Conservation (phyloP, 495 filamentous ascomycete genomes). For the Daldinia bambusicola region DNA sequence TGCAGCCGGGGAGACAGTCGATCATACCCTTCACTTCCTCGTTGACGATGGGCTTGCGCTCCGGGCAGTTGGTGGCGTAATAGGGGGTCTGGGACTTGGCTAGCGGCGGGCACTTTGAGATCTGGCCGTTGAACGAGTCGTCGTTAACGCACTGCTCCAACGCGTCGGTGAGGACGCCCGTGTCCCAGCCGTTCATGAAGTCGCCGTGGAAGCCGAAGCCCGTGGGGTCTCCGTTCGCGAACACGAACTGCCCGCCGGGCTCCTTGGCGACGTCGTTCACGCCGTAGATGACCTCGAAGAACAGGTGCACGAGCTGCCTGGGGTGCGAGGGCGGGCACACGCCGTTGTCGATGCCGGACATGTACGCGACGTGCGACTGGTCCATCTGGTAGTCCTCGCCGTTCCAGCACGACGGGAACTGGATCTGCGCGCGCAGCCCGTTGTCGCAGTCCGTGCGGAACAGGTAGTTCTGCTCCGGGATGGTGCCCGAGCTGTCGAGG, state of each 20-base stretch:
- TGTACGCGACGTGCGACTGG: conserved; percentile 65
- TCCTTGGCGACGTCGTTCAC: conserved; percentile 60
- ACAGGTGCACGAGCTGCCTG: conserved; percentile 65
- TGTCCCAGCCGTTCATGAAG: conserved; percentile 78
- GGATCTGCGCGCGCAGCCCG: conserved; percentile 65
- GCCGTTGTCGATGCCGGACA: conserved; percentile 60
- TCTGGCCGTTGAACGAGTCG: conserved; percentile 57
- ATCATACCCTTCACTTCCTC: conserved; percentile 51
- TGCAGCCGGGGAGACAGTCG: conserved; percentile 61
- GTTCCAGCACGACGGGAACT: conserved; percentile 64
- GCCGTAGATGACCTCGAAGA: conserved; percentile 73
- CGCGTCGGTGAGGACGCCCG: conserved; percentile 65
- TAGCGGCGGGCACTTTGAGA: conserved; percentile 63
- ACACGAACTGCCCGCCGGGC: conserved; percentile 67
- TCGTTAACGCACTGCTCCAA: conserved; percentile 64
- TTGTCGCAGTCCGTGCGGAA: conserved; percentile 59
- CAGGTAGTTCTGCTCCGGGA: conserved; percentile 65
- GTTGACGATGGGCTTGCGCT: conserved; percentile 44
- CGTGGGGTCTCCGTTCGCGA: conserved; percentile 65
- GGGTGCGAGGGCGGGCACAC: conserved; percentile 70
- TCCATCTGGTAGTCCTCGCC: conserved; percentile 65
- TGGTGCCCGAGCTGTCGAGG: conserved; percentile 46
- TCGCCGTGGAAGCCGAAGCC: conserved; percentile 70
- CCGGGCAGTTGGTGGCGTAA: conserved; percentile 53
- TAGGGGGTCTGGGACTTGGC: conserved; percentile 56